Evolutionary conservation across 495 filamentous ascomycete genomes (phyloP).

Genomic region (Penicillium bovifimosum): DNA sequence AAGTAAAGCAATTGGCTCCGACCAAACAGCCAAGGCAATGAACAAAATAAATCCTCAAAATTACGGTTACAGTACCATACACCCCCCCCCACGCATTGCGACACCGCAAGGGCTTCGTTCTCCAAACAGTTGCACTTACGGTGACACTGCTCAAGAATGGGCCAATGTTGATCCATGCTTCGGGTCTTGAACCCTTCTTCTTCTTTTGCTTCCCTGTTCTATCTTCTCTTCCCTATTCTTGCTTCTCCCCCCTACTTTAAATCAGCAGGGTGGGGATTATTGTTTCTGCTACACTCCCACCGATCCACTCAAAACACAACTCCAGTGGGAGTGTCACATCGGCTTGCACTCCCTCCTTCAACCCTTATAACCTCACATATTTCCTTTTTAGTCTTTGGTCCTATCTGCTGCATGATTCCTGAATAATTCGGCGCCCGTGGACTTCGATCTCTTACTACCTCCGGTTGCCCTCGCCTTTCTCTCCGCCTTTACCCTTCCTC

Average conservation of each 20-base stretch:
- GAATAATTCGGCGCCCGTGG: background rate
- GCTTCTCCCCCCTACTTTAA: constrained; percentile 2
- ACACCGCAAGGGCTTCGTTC: constrained; percentile 24
- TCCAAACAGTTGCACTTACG: constrained; percentile 19
- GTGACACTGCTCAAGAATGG: constrained; percentile 32
- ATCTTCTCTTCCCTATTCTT: background rate
- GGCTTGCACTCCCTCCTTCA: background rate
- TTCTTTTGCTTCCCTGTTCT: background rate
- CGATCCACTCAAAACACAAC: constrained; percentile 26
- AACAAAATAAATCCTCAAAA: background rate
- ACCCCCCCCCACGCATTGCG: constrained; percentile 17
- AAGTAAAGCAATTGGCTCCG: background rate
- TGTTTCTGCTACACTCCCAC: constrained; percentile 22
- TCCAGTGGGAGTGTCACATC: constrained; percentile 27
- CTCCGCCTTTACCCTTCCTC: background rate
- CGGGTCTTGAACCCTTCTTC: background rate
- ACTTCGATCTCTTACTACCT: background rate
- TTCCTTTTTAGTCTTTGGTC: constrained; percentile 15
- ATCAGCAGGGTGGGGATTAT: constrained; percentile 10
- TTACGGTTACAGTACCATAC: constrained; percentile 21
- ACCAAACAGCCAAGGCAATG: background rate
- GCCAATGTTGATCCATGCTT: constrained; percentile 40
- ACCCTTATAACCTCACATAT: constrained; percentile 13
- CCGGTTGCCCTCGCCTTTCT: background rate
- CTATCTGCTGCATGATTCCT: constrained; percentile 11